Evolutionary conservation across 2,329 filamentous ascomycete species (phyloP).

Genomic region (Hymenotorrendiella dingleyae): DNA sequence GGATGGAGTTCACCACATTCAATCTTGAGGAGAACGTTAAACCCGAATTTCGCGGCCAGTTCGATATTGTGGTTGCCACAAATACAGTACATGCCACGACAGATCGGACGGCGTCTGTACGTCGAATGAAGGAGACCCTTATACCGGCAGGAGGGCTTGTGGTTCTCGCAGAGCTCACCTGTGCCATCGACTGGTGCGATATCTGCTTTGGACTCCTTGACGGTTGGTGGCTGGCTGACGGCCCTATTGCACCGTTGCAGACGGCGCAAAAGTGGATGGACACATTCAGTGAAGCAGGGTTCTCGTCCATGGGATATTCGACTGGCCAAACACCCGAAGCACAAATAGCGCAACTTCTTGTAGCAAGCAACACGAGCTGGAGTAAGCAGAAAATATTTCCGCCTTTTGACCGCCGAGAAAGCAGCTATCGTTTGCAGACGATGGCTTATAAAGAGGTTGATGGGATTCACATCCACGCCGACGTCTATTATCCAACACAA

Average conservation of each 20-base stretch:
- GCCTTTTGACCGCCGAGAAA: neutral
- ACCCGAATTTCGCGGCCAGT: constrained; percentile 6
- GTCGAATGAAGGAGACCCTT: constrained; percentile 9
- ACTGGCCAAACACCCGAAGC: neutral
- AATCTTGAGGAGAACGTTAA: constrained; percentile 12
- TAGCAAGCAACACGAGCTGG: neutral
- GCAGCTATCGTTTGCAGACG: neutral
- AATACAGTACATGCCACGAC: constrained; percentile 20
- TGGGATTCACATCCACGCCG: neutral
- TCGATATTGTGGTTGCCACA: constrained; percentile 16
- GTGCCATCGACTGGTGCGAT: constrained; percentile 18
- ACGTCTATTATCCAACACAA: neutral
- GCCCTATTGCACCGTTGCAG: constrained; percentile 10
- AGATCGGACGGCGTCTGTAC: constrained; percentile 1
- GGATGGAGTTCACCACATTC: constrained; percentile 13
- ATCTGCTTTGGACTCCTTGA: constrained; percentile 22
- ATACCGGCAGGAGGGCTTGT: constrained; percentile 13
- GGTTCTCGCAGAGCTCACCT: constrained; percentile 16
- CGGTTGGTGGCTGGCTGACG: constrained; percentile 23
- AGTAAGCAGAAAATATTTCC: neutral
- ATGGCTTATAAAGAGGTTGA: neutral
- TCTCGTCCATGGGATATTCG: neutral
- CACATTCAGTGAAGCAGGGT: neutral
- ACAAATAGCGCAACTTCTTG: neutral
- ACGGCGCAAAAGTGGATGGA: constrained; percentile 6